Percentiles rank a stretch among this genome's conserved stretches.
phyloP scores from a whole-genome alignment of 2,329 filamentous ascomycete genomes.

The Epichloe typhina region DNA sequence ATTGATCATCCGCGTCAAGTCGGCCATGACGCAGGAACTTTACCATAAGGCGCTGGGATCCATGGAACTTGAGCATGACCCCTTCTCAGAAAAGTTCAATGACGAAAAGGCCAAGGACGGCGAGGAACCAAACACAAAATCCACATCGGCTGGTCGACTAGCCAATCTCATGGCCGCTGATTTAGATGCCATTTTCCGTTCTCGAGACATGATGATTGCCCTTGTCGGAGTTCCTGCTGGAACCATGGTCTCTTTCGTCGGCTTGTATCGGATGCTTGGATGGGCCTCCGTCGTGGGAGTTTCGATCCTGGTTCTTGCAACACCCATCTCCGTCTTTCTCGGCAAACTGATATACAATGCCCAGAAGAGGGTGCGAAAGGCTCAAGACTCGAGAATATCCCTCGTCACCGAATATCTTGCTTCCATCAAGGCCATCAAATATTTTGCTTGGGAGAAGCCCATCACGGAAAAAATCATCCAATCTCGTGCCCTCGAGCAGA shows the following conservation, averaged over 20 bases:
- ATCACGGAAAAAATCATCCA: slow-evolving; percentile 36
- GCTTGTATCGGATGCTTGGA: slow-evolving; percentile 41
- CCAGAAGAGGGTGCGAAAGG: slow-evolving; percentile 38
- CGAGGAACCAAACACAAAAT: slow-evolving; percentile 17
- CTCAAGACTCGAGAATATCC: slow-evolving; percentile 43
- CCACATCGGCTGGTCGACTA: slow-evolving; percentile 35
- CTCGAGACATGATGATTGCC: slow-evolving; percentile 37
- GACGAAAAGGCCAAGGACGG: slow-evolving; percentile 15
- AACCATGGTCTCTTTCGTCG: slow-evolving; percentile 33
- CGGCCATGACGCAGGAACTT: slow-evolving; percentile 43
- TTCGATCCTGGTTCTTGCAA: slow-evolving; percentile 30
- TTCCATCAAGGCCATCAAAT: slow-evolving; percentile 46
- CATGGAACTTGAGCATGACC: slow-evolving; percentile 44
- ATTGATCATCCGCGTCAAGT: slow-evolving; percentile 41
- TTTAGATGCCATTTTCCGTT: slow-evolving; percentile 38
- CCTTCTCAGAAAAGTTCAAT: slow-evolving; percentile 20
- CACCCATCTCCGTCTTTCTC: slow-evolving; percentile 37
- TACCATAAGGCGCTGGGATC: slow-evolving; percentile 42
- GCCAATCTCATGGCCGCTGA: slow-evolving; percentile 47
- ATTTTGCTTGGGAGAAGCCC: slow-evolving; percentile 46
- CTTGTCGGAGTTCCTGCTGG: slow-evolving; percentile 32
- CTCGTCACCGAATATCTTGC: slow-evolving; percentile 44
- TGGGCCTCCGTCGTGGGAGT: slow-evolving; percentile 43
- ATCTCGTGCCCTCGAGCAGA: slow-evolving; percentile 37
- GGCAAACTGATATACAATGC: slow-evolving; percentile 35